A percentile compares a stretch with the other conserved stretches of the same genome.
phyloP scores from a whole-genome alignment of 805 yeast genomes.

The Candida dajiaensis region DNA sequence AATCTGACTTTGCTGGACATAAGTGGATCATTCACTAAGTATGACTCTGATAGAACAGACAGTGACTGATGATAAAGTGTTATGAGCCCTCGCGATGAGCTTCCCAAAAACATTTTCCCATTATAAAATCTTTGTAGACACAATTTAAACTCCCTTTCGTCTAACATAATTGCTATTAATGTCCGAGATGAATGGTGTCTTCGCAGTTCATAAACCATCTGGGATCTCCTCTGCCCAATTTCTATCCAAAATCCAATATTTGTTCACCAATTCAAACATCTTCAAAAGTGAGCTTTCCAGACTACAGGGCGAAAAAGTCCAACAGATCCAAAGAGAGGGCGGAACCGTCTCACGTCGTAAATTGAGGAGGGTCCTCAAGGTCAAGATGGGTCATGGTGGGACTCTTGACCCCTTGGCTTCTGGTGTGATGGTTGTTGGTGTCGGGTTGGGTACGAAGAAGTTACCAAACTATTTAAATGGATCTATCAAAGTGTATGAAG shows the following conservation, averaged over 20 bases:
- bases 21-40: constrained; percentile 3
- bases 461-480: constrained; percentile 66
- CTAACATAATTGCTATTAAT: neutral
- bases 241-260: constrained; percentile 55
- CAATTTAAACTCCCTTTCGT: too few relatives aligned
- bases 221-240: constrained; percentile 80
- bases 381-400: constrained; percentile 98
- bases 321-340: constrained; percentile 30
- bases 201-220: constrained; percentile 85
- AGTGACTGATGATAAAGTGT: constrained; percentile 4
- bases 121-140: neutral
- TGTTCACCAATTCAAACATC: constrained; percentile 53
- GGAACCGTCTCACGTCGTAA: constrained; percentile 46
- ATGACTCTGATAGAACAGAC: constrained; percentile 10
- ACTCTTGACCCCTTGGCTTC: constrained; percentile 93
- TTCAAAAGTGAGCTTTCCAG: constrained; percentile 50
- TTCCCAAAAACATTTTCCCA: too few relatives aligned
- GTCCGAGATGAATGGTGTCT: constrained; percentile 74
- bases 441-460: constrained; percentile 87
- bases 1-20: constrained; percentile 4
- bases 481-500: constrained; percentile 73
- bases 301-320: constrained; percentile 41
- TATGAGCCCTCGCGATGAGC: neutral
- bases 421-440: constrained; percentile 89
- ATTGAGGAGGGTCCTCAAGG: constrained; percentile 43